Base-by-base conservation (phyloP, 1,284 basidiomycete genomes). In the Apiotrichum montevideense region DNA sequence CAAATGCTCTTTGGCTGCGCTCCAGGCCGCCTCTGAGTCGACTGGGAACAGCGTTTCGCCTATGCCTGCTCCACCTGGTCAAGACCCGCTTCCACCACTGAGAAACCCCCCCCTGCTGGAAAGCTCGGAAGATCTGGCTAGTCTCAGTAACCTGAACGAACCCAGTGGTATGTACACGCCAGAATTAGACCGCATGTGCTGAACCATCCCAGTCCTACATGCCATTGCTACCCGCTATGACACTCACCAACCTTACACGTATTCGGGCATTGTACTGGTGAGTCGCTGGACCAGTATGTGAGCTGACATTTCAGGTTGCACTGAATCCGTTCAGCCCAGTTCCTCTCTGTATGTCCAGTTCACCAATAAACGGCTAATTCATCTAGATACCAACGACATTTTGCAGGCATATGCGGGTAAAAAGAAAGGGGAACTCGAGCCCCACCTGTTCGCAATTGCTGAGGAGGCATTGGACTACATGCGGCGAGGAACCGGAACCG, bases 391-490 rank as follows among this genome's bases (percentile, higher is more conserved):
- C 13, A 89, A 91, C 13, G 92, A 97, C 70, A 92, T 98, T 71
- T 95, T 99, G 44, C 94, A 98, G 77, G 91, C 93, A 15, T 99
- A 99, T 75, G 90, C 88, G 58, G 94, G 93, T 45, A 81, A 90
- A 56, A 84, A 86, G 69, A 87, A 93, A 76, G 95, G 94, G 45
- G 96, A 98, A 64, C 82, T 98, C 35, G 96, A 98, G 71, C 96
- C 96, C 0, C 96, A 99, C 80, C 77, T 99, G 62, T 98, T 98
- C 76, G 96, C 96, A 33, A 98, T 99, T 66, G 96, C 96, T 11
- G 96, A 99, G 76, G 96, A 98, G 80, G 96, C 96, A 60, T 92
- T 98, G 75, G 93, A 94, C 43, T 91, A 90, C 59, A 98, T 98
- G 96, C 85, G 77, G 13, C 58, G 74, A 50, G 76, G 75, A 15